Conservation (phyloP, 2,329 filamentous ascomycete genomes). For the Paraphaeosphaeria minitans region DNA sequence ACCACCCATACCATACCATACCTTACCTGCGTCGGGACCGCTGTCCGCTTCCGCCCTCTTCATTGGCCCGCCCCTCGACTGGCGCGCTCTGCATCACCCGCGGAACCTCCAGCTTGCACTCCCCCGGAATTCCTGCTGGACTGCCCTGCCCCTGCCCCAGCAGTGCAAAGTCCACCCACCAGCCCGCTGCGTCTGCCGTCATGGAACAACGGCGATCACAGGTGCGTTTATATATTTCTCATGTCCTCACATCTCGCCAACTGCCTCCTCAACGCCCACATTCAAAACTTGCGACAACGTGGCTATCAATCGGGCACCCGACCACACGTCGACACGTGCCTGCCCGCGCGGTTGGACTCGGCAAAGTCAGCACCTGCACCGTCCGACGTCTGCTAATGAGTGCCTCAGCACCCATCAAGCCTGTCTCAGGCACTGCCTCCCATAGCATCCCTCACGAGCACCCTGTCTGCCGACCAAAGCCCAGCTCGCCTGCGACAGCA, state of each 20-base stretch:
- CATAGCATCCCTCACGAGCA: conserved; percentile 46
- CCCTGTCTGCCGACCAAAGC: conserved; percentile 40
- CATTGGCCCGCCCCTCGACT: conserved; percentile 28
- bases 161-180: conserved; percentile 23
- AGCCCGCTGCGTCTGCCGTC: conserved; percentile 14
- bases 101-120: conserved; percentile 17
- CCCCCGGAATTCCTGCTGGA: conserved; percentile 13
- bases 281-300: neutral
- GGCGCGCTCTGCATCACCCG: conserved; percentile 33
- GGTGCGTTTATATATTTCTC: conserved; percentile 2
- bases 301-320: neutral
- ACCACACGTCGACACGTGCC: neutral
- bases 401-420: conserved; percentile 18
- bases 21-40: neutral
- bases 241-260: neutral
- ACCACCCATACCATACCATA: too few species aligned
- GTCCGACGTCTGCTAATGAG: neutral
- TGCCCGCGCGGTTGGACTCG: neutral
- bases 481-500: conserved; percentile 40
- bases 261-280: neutral
- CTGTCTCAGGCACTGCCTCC: conserved; percentile 46
- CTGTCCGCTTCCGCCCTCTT: conserved; percentile 16
- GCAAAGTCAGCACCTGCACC: neutral
- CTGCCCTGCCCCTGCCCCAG: too few species aligned
- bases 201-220: conserved; percentile 42